Base-by-base conservation (phyloP, 148 eudicot species). In the Amaranthus hypochondriacus region DNA sequence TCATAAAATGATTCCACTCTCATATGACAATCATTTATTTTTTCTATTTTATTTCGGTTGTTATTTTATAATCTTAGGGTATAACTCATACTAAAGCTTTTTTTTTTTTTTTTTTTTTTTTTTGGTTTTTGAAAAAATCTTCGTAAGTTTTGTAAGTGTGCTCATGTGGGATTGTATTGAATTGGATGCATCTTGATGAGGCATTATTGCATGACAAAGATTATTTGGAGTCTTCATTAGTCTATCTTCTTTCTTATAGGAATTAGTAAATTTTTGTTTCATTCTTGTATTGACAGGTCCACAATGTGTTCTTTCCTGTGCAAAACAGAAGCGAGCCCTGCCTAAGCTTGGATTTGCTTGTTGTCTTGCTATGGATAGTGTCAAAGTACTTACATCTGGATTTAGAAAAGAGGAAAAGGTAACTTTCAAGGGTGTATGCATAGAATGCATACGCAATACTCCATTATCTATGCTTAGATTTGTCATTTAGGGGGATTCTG, bases 301-400 rank as follows among this genome's bases (percentile, higher is more conserved):
- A 67, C 99, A 89, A 71, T 95, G 99, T 69, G 86, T 92, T 80
- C 83, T 95, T 73, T 83, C 91, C 63, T 95, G 99, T 81, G 97
- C 97, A 15, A 92, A 90, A 88, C 97, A 95, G 74, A 92, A 81
- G 71, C 83, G 94, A 55, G 70, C 74, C 44, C 90, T 95, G 61
- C 97, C 99, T 72, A 92, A 86, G 76, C 87, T 79, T 57, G 94
- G 96, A 11, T 95, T 75, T 73, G 87, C 89, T 80, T 95, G 99
- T 75, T 95, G 99, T 82, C 97, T 92, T 66, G 97, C 97, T 54
- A 81, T 95, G 94, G 99, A 95, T 82, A 96, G 97, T 73, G 94
- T 92, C 71, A 95, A 90, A 85, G 81, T 95, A 71, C 84, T 89
- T 76, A 86, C 90, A 43, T 89, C 99, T 72, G 99, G 97, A 72